Base-by-base conservation (phyloP, 2,329 filamentous ascomycete species). In the Cryphonectria parasitica region DNA sequence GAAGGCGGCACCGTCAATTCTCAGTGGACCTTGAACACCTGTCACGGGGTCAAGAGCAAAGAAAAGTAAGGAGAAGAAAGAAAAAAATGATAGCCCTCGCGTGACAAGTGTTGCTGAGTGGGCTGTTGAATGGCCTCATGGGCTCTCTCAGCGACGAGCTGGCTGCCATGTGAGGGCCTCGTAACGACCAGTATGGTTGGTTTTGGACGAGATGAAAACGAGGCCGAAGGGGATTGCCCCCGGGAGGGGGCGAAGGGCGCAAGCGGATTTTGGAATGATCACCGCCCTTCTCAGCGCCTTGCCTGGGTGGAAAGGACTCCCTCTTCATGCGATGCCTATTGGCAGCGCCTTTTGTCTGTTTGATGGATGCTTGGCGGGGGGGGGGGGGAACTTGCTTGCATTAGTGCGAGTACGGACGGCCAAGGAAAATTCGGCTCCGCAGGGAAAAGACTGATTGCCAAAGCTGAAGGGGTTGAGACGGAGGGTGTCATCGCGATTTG, bases 231-330 rank as follows among this genome's bases (percentile, higher is more conserved):
- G 36, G 36, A 11, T 10, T 11, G 8, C 8, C n/a, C n/a, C n/a
- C 8, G 36, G 8, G 36, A 11, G 36, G 10, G 36, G 36, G 41
- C 15, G 0, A 87, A 91, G 73, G 86, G 89, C 0, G 88, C 89
- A 0, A n/a, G n/a, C n/a, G n/a, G 3, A 34, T 91, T 91, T 73
- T 90, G 88, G 87, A 3, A 91, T 90, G 74, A 90, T 91, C 64
- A 90, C 88, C 1, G 19, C 2, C 1, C 15, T 90, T 87, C 73
- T 90, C 88, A 0, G 85, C 83, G 0, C 89, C 88, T 0, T 81
- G 81, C 0, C 88, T n/a, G n/a, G n/a, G 88, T 1, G 87, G 11
- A 90, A 88, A 61, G 84, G 89, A 67, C 83, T 85, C 0, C 82
- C 88, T 0, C 87, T 85, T 0, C 82, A 88, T 0, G 87, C 89